Evolutionary conservation across 2,329 filamentous ascomycete species (phyloP), one percentile per base, ranked within the genome.

Genomic region (Xylaria sp.): DNA sequence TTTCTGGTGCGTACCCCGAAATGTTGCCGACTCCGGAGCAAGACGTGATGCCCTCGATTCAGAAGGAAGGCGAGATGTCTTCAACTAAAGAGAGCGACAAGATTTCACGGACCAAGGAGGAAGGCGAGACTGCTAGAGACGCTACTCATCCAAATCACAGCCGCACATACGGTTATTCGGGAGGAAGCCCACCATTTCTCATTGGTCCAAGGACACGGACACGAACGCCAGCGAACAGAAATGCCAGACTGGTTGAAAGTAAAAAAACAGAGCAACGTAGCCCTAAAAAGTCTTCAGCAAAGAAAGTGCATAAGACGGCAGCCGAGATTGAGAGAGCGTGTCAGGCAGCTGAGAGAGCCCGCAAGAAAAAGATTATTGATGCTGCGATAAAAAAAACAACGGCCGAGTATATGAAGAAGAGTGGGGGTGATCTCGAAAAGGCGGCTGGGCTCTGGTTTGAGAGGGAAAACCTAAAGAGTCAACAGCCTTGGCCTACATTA

Each of bases 401-500:
- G 12, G 43, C 39, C 5, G 25, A 62, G 13, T 62, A 43, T 8
- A 67, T 69, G 59, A 5, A 51, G 10, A 52, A 43, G 36, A 10
- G 31, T 3, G 52, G 31, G 8, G 54, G 55, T 4, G 55, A 66
- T 54, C 41, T 51, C 4, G 56, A 25, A 20, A 63, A 61, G 15
- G 58, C 20, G 25, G 46, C 25, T 52, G 54, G n/a, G 2, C n/a
- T 64, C 8, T 66, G 49, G 41, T 56, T 55, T 28, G 59, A 49
- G 23, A 66, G 66, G 57, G n/a, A 70, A 18, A 39, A 56, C 23
- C 9, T 1, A 49, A 71, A 48, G 28, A 59, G 28, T 3, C 43
- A 28, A 3, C 25, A 60, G 5, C 64, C 67, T 7, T 75, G 74
- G 74, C 48, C 59, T 25, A 25, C 62, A 33, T 68, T 75, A 9